phyloP scores from a whole-genome alignment of 2,329 filamentous ascomycete species.

The Colletotrichum ledebouriae region DNA sequence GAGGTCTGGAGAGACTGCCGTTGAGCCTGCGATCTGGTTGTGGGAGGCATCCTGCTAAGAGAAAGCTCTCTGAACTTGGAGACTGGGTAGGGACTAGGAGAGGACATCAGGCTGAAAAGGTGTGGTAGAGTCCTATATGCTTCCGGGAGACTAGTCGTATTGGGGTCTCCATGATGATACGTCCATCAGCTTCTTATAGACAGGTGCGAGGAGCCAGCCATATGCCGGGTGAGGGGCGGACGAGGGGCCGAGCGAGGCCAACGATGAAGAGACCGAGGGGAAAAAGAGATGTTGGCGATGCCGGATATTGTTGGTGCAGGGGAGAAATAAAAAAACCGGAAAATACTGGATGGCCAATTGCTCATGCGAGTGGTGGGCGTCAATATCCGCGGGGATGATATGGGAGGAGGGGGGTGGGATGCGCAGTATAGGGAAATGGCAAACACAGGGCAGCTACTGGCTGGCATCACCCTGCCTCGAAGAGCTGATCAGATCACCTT shows the following conservation, averaged over 20 bases:
- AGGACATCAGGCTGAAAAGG: conserved; percentile 31
- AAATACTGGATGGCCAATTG: background rate
- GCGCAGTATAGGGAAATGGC: conserved; percentile 5
- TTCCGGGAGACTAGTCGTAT: conserved; percentile 20
- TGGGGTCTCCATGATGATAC: conserved; percentile 34
- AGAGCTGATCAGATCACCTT: conserved; percentile 29
- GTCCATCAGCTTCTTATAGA: conserved; percentile 36
- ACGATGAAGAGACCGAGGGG: conserved; percentile 31
- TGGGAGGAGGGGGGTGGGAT: conserved; percentile 22
- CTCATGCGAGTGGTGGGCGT: conserved; percentile 28
- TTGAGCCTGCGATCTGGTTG: conserved; percentile 50
- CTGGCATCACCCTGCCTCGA: conserved; percentile 25
- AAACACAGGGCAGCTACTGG: conserved; percentile 17
- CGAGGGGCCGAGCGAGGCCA: conserved; percentile 36
- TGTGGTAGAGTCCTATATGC: conserved; percentile 30
- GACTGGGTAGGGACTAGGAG: conserved; percentile 51
- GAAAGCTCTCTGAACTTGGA: conserved; percentile 58
- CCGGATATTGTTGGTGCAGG: conserved; percentile 30
- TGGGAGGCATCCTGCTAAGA: conserved; percentile 55
- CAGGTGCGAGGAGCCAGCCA: conserved; percentile 8
- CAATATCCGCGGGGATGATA: conserved; percentile 15
- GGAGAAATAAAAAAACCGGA: background rate
- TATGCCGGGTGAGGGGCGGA: conserved; percentile 14
- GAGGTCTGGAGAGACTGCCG: conserved; percentile 45
- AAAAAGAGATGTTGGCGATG: conserved; percentile 28